Evolutionary conservation across 371 early-diverging fungal genomes (phyloP).

Genomic region (Mucor sp.): DNA sequence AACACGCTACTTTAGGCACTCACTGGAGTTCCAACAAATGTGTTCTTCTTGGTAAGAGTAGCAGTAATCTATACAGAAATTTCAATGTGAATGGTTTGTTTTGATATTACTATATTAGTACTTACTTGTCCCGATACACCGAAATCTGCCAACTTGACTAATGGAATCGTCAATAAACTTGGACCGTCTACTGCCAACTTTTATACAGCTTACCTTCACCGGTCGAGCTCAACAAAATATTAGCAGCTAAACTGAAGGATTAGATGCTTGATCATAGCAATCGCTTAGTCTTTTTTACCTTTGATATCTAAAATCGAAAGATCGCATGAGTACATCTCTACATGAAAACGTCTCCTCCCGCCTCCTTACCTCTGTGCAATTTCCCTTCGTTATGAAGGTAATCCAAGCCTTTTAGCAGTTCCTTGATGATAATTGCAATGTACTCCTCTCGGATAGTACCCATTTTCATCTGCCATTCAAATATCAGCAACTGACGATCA

Average conservation of each 20-base stretch:
- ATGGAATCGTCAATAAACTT: neutral
- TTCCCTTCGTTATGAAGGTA: conserved; percentile 94
- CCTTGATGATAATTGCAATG: conserved; percentile 92
- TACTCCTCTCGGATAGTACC: conserved; percentile 83
- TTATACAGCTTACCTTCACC: conserved; percentile 60
- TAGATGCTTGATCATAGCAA: neutral
- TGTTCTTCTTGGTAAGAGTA: conserved; percentile 92
- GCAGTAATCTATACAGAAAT: conserved; percentile 71
- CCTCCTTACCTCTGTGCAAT: conserved; percentile 82
- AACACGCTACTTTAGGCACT: conserved; percentile 15
- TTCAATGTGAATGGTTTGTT: conserved; percentile 11
- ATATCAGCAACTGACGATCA: too few species aligned
- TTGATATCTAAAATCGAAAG: conserved; percentile 65
- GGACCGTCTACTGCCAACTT: neutral
- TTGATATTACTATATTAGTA: conserved; percentile 20
- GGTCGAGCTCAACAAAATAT: conserved; percentile 75
- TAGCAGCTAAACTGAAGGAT: conserved; percentile 67
- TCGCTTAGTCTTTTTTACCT: conserved; percentile 39
- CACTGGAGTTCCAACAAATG: conserved; percentile 99
- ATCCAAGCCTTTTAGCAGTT: conserved; percentile 89
- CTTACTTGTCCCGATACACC: conserved; percentile 93
- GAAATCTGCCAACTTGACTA: conserved; percentile 96
- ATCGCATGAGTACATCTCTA: neutral
- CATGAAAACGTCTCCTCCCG: neutral
- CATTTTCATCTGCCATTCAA: conserved; percentile 69